Evolutionary conservation across 2,329 filamentous ascomycete species (phyloP).

Genomic region (Ophioceras dolichostomum): DNA sequence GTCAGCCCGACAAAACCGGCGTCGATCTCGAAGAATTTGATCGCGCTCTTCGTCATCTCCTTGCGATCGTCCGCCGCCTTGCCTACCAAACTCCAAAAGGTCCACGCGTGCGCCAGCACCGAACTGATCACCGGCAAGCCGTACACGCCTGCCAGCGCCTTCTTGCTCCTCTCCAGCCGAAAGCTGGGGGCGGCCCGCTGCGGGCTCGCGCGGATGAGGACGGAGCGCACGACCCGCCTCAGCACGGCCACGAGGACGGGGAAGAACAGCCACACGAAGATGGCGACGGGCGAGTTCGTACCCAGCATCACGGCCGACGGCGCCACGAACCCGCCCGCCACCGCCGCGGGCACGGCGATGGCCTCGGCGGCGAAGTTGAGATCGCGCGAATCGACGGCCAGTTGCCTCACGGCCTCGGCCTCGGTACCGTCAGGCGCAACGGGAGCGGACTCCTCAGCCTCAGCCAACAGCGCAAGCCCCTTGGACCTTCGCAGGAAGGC

Average conservation of each 20-base stretch:
- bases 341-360: slow-evolving; percentile 39
- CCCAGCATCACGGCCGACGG: slow-evolving; percentile 34
- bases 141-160: slow-evolving; percentile 28
- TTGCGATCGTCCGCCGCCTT: slow-evolving; percentile 29
- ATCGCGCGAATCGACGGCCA: slow-evolving; percentile 19
- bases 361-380: slow-evolving; percentile 35
- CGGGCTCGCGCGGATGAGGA: slow-evolving; percentile 5
- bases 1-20: slow-evolving; percentile 30
- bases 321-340: slow-evolving; percentile 32
- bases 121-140: slow-evolving; percentile 30
- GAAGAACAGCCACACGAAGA: slow-evolving; percentile 38
- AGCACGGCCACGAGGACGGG: slow-evolving; percentile 33
- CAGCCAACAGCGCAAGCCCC: slow-evolving; percentile 17
- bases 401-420: no score
- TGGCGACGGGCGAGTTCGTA: slow-evolving; percentile 20
- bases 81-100: slow-evolving; percentile 14
- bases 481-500: slow-evolving; percentile 31
- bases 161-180: slow-evolving; percentile 29
- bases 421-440: slow-evolving; percentile 4
- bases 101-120: slow-evolving; percentile 22
- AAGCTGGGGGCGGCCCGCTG: slow-evolving; percentile 15
- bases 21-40: slow-evolving; percentile 34
- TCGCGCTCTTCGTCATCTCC: slow-evolving; percentile 34
- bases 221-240: slow-evolving; percentile 21
- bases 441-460: slow-evolving; percentile 2